phyloP scores from a whole-genome alignment of 441 rosid genomes.

The Capsella rubella region DNA sequence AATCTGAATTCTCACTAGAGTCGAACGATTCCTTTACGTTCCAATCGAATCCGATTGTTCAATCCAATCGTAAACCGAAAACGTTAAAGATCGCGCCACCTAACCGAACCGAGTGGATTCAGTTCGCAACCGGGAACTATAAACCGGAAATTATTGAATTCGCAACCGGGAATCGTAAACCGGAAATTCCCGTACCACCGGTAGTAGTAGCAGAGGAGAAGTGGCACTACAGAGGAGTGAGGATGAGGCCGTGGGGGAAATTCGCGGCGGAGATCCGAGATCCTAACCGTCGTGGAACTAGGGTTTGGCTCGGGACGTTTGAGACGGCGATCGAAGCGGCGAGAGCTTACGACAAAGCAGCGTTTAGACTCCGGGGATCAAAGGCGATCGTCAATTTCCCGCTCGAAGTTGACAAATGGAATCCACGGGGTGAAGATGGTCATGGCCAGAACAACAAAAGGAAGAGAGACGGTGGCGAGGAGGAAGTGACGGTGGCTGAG shows the following conservation, averaged over 20 bases:
- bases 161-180: slow-evolving; percentile 28
- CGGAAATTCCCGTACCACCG: slow-evolving; percentile 26
- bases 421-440: slow-evolving; percentile 31
- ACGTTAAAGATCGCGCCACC: slow-evolving; percentile 59
- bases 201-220: slow-evolving; percentile 32
- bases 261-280: slow-evolving; percentile 97
- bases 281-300: slow-evolving; percentile 71
- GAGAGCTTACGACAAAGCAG: slow-evolving; percentile 87
- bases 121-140: slow-evolving; percentile 43
- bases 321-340: slow-evolving; percentile 85
- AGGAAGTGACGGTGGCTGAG: slow-evolving; percentile 24
- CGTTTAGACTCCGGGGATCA: slow-evolving; percentile 79
- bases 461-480: slow-evolving; percentile 44
- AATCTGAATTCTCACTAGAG: neutral
- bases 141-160: slow-evolving; percentile 48
- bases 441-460: slow-evolving; percentile 53
- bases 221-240: slow-evolving; percentile 85
- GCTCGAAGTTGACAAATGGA: slow-evolving; percentile 59
- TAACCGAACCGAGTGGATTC: slow-evolving; percentile 55
- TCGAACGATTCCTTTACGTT: slow-evolving; percentile 36
- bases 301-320: slow-evolving; percentile 93
- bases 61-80: slow-evolving; percentile 48
- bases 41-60: slow-evolving; percentile 18
- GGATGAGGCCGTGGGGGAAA: slow-evolving; percentile 96
- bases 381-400: slow-evolving; percentile 94